Percentiles rank a stretch among this genome's conserved stretches.
These are phyloP conservation scores for Acacia concinna DNA, from an alignment of 331 rosid species.

Conservation along the genomic window DNA sequence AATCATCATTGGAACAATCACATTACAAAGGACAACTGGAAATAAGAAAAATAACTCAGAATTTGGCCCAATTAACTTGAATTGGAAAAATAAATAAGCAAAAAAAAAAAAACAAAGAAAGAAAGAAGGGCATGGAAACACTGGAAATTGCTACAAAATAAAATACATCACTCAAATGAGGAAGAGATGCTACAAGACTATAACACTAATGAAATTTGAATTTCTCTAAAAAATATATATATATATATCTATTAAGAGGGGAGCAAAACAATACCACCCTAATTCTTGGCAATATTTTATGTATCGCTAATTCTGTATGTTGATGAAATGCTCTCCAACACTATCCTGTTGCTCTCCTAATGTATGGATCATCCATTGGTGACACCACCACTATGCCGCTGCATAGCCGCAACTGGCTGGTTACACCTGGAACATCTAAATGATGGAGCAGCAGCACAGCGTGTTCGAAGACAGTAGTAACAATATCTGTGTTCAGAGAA, in stretches of 20 bases:
- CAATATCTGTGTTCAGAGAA: constrained; percentile 64
- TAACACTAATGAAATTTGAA: constrained; percentile 27
- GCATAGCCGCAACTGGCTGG: constrained; percentile 82
- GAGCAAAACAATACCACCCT: constrained; percentile 40
- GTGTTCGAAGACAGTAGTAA: constrained; percentile 93
- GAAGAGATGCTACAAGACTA: constrained; percentile 16
- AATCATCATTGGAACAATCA: not conserved
- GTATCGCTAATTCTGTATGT: constrained; percentile 35
- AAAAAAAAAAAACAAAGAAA: not conserved
- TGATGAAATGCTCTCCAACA: constrained; percentile 32
- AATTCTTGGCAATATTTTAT: constrained; percentile 41
- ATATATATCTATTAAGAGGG: constrained; percentile 31
- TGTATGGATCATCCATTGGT: constrained; percentile 41
- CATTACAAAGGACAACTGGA: not conserved
- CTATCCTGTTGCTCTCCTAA: constrained; percentile 31
- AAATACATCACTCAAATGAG: constrained; percentile 31
- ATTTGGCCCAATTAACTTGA: not conserved
- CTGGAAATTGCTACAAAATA: constrained; percentile 26
- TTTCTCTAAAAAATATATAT: constrained; percentile 32
- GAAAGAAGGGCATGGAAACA: not conserved
- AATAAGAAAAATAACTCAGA: too few species aligned
- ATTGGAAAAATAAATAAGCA: not conserved
- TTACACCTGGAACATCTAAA: constrained; percentile 91
- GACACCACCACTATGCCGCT: constrained; percentile 59
- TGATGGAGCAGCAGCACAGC: constrained; percentile 83